Conservation (phyloP, 2,329 filamentous ascomycete genomes). For the Neonectria punicea region DNA sequence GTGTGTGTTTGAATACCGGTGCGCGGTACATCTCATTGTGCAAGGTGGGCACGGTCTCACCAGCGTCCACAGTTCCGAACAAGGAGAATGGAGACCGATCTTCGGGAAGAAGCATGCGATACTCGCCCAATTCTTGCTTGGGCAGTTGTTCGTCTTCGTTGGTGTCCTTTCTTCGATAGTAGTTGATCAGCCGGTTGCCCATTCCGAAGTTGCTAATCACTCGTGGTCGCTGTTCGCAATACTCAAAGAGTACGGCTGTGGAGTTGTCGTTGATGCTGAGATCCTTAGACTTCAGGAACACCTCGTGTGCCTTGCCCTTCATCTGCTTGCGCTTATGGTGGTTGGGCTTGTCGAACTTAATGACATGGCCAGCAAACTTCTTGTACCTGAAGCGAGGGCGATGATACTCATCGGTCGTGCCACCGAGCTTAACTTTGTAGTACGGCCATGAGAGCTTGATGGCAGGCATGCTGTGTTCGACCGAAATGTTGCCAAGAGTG, state of each 20-base stretch:
- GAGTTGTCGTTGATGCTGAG: conserved; percentile 91
- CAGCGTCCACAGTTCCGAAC: conserved; percentile 91
- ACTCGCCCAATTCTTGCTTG: conserved; percentile 88
- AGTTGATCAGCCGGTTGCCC: conserved; percentile 96
- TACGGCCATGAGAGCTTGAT: conserved; percentile 94
- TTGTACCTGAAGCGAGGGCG: conserved; percentile 81
- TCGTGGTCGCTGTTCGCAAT: conserved; percentile 91
- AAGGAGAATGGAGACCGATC: conserved; percentile 96
- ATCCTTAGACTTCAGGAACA: conserved; percentile 84
- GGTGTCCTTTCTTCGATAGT: conserved; percentile 84
- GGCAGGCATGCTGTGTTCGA: conserved; percentile 94
- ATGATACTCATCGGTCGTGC: conserved; percentile 83
- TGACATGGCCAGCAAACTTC: conserved; percentile 71
- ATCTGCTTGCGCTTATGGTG: conserved; percentile 83
- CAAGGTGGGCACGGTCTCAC: conserved; percentile 88
- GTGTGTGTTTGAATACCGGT: conserved; percentile 87
- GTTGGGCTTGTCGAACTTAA: conserved; percentile 77
- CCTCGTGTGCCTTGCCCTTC: conserved; percentile 81
- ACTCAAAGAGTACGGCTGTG: conserved; percentile 88
- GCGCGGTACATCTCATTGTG: conserved; percentile 97
- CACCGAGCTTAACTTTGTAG: conserved; percentile 87
- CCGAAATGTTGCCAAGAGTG: conserved; percentile 88
- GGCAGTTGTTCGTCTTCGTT: conserved; percentile 80
- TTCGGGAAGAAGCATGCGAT: conserved; percentile 86
- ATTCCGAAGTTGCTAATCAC: conserved; percentile 97